Conservation (phyloP, 192 early-diverging fungal genomes). For the Coemansia sp. region DNA sequence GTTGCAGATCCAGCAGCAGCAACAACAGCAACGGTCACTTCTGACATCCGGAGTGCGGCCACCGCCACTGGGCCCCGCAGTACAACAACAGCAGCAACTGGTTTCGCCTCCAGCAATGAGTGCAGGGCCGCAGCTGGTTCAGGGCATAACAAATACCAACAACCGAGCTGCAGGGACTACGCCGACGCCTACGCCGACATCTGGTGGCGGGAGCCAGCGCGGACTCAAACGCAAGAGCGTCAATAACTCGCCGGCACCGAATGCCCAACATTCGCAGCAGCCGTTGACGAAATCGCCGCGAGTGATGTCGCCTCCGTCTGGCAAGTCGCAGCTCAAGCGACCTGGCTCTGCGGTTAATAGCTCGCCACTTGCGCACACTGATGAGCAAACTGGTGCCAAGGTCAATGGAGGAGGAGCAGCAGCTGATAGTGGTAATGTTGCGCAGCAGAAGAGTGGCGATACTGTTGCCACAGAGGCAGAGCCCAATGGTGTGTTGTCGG, state of each 20-base stretch:
- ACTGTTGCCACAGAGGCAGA: not conserved
- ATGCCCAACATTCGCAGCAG: constrained; percentile 13
- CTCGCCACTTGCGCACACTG: not conserved
- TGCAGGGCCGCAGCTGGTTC: not conserved
- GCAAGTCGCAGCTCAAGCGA: constrained; percentile 12
- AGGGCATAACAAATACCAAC: not conserved
- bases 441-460: not conserved
- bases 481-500: not conserved
- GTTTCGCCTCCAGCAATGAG: not conserved
- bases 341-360: constrained; percentile 18
- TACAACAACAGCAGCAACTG: constrained; percentile 9
- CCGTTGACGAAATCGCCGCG: constrained; percentile 38
- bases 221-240: constrained; percentile 54
- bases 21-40: not conserved
- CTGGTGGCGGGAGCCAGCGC: constrained; percentile 17
- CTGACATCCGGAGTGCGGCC: constrained; percentile 15
- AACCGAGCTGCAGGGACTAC: constrained; percentile 9
- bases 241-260: constrained; percentile 34
- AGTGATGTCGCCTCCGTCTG: constrained; percentile 22
- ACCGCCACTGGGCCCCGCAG: constrained; percentile 11
- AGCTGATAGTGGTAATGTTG: not conserved
- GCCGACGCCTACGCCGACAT: constrained; percentile 15
- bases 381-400: not conserved
- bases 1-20: constrained; percentile 1
- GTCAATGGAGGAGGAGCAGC: constrained; percentile 1